These are phyloP conservation scores for Fusarium nelsonii DNA, from an alignment of 2,329 filamentous ascomycete genomes.

Conservation along the genomic window DNA sequence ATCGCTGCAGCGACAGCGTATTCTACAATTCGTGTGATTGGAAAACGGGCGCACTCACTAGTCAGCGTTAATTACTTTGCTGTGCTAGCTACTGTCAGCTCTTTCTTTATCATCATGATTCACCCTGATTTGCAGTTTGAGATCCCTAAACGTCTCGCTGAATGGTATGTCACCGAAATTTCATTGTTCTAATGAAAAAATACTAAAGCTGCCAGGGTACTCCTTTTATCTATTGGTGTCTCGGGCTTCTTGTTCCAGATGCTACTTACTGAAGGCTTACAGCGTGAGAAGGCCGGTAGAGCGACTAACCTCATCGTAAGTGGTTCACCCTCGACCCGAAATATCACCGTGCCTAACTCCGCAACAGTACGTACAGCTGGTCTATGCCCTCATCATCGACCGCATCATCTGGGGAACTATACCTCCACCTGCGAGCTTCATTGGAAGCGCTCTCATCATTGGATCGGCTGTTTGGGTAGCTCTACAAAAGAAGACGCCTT, in stretches of 20 bases:
- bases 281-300: constrained; percentile 70
- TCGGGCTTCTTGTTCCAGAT: constrained; percentile 86
- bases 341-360: background rate
- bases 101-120: constrained; percentile 67
- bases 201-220: constrained; percentile 58
- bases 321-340: fast-evolving
- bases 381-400: constrained; percentile 56
- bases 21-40: constrained; percentile 80
- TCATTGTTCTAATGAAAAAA: fast-evolving
- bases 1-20: constrained; percentile 77
- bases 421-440: constrained; percentile 54
- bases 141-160: constrained; percentile 44
- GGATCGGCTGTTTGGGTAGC: constrained; percentile 58
- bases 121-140: constrained; percentile 58
- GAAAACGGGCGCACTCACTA: constrained; percentile 78
- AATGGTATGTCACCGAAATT: constrained; percentile 42
- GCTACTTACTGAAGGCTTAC: constrained; percentile 77
- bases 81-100: constrained; percentile 73
- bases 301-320: constrained; percentile 52
- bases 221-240: constrained; percentile 72
- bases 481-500: constrained; percentile 55
- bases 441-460: constrained; percentile 57
- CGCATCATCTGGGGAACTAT: constrained; percentile 59
- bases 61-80: constrained; percentile 85
- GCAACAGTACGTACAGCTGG: constrained; percentile 50